Conservation (phyloP, 2,329 filamentous ascomycete species). For the Neonectria coccinea region DNA sequence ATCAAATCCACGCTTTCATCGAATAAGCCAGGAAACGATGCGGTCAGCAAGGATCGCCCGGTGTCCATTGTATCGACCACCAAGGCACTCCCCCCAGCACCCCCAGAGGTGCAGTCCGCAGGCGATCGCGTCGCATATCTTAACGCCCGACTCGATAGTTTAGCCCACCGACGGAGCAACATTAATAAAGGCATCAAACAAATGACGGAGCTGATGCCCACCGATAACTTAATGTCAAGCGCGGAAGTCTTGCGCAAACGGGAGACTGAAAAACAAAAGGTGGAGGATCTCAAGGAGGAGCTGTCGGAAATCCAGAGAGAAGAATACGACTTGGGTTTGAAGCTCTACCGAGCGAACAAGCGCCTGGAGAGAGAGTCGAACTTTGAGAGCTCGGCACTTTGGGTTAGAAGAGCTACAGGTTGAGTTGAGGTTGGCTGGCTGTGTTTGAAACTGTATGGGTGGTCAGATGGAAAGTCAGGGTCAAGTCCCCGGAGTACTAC, state of each 20-base stretch:
- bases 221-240: slow-evolving; percentile 74
- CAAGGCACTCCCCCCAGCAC: slow-evolving; percentile 72
- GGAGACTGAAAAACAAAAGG: slow-evolving; percentile 71
- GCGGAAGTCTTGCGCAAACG: slow-evolving; percentile 70
- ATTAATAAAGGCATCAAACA: slow-evolving; percentile 79
- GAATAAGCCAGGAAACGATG: slow-evolving; percentile 6
- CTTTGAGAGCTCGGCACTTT: slow-evolving; percentile 76
- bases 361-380: slow-evolving; percentile 74
- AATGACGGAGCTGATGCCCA: slow-evolving; percentile 82
- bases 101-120: slow-evolving; percentile 67
- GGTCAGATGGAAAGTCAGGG: slow-evolving; percentile 20
- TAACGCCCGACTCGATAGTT: slow-evolving; percentile 72
- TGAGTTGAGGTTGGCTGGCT: slow-evolving; percentile 49
- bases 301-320: slow-evolving; percentile 79
- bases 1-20: slow-evolving; percentile 41
- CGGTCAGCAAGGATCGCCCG: slow-evolving; percentile 37
- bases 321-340: slow-evolving; percentile 82
- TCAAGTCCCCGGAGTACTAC: slow-evolving; percentile 12
- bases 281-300: slow-evolving; percentile 73
- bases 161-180: slow-evolving; percentile 76
- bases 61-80: slow-evolving; percentile 55
- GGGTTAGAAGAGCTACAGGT: slow-evolving; percentile 82
- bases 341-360: slow-evolving; percentile 80
- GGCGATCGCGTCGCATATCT: slow-evolving; percentile 75
- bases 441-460: slow-evolving; percentile 17